These are phyloP conservation scores for Jatropha podagrica DNA, from an alignment of 441 rosid species.

Conservation along the genomic window DNA sequence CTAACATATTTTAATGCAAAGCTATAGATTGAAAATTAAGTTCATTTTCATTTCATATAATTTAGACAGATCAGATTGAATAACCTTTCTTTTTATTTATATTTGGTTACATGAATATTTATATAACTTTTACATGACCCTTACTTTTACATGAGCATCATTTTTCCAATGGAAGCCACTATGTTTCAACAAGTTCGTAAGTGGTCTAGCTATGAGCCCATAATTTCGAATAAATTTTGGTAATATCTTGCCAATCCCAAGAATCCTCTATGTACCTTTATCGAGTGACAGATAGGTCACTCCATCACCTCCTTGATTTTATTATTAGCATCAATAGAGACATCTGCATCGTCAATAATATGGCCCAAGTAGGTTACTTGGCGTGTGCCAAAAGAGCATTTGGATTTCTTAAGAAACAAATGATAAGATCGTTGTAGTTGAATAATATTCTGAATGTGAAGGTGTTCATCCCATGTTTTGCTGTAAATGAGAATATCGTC, in stretches of 20 bases:
- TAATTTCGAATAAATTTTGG: background rate
- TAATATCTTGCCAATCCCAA: background rate
- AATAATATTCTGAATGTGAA: background rate
- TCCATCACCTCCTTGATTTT: background rate
- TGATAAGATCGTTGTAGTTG: background rate
- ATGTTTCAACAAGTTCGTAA: background rate
- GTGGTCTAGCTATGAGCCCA: background rate
- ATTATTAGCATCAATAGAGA: background rate
- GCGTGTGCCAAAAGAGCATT: background rate
- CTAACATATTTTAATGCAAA: too few relatives aligned
- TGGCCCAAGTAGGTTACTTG: background rate
- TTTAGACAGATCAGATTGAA: too few relatives aligned
- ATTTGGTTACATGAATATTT: too few relatives aligned
- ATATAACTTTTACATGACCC: too few relatives aligned
- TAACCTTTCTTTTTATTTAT: too few relatives aligned
- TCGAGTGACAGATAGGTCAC: background rate
- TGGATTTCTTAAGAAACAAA: background rate
- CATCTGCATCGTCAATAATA: background rate
- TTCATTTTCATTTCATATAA: too few relatives aligned
- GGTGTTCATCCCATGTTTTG: background rate
- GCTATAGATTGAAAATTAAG: too few relatives aligned
- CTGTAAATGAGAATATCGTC: background rate
- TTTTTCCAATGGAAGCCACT: background rate
- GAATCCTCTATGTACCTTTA: background rate
- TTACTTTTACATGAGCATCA: too few relatives aligned